Percentiles rank a stretch among this genome's conserved stretches.
Conservation (phyloP, 2,329 filamentous ascomycete genomes). For the Zymoseptoria pseudotritici region DNA sequence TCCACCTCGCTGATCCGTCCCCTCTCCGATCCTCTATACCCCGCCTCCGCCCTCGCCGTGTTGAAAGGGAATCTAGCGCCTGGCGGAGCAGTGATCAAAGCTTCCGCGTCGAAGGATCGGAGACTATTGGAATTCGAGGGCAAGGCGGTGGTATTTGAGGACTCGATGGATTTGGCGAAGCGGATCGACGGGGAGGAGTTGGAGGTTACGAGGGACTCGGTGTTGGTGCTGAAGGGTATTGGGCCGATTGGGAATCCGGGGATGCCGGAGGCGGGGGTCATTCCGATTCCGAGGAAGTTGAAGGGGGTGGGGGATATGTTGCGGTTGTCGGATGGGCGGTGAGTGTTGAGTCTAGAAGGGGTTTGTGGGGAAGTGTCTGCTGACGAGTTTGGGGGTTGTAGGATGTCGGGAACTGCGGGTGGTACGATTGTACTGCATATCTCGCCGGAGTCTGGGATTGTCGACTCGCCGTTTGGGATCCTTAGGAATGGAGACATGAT, state of each 20-base stretch:
- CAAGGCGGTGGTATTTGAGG: slow-evolving; percentile 42
- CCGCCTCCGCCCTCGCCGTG: slow-evolving; percentile 39
- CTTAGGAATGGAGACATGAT: slow-evolving; percentile 44
- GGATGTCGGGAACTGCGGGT: slow-evolving; percentile 50
- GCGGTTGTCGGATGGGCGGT: slow-evolving; percentile 42
- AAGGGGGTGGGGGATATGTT: slow-evolving; percentile 48
- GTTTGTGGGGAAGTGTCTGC: neutral
- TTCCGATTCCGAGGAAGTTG: slow-evolving; percentile 46
- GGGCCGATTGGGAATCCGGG: slow-evolving; percentile 46
- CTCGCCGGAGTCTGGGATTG: slow-evolving; percentile 44
- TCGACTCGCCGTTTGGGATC: slow-evolving; percentile 42
- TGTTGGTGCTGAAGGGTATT: slow-evolving; percentile 44
- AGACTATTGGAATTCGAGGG: slow-evolving; percentile 39
- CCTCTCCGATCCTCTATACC: slow-evolving; percentile 39
- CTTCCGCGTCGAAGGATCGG: slow-evolving; percentile 44
- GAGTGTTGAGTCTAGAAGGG: neutral
- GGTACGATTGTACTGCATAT: slow-evolving; percentile 49
- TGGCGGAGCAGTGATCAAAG: slow-evolving; percentile 44
- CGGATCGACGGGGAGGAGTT: slow-evolving; percentile 42
- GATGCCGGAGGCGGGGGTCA: slow-evolving; percentile 47
- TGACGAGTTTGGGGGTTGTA: slow-evolving; percentile 1
- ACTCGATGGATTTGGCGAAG: slow-evolving; percentile 39
- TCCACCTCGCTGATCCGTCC: slow-evolving; percentile 39
- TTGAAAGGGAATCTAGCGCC: slow-evolving; percentile 44
- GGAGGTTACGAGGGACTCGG: slow-evolving; percentile 37